Evolutionary conservation across 2,329 filamentous ascomycete genomes (phyloP).

Genomic region (Escovopsis sp.): DNA sequence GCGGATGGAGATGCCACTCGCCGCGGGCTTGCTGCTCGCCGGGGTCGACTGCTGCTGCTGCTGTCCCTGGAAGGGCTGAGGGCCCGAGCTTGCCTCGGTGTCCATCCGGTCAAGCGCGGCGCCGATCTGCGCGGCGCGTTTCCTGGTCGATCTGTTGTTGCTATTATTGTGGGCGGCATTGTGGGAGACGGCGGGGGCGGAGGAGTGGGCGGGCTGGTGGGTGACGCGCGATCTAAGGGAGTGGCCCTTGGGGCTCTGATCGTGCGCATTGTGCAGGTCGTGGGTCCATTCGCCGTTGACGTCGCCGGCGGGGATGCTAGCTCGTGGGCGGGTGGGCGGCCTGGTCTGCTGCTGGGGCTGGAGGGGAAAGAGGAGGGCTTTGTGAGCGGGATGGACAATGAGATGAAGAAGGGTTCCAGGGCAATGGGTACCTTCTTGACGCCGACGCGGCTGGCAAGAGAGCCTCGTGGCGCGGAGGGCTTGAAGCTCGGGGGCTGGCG

Average conservation of each 20-base stretch:
- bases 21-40: slow-evolving; percentile 8
- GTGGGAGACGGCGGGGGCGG: slow-evolving; percentile 19
- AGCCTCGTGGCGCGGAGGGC: slow-evolving; percentile 27
- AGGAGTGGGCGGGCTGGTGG: no score
- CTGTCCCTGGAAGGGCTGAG: slow-evolving; percentile 17
- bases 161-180: no score
- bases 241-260: slow-evolving; percentile 18
- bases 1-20: slow-evolving; percentile 48
- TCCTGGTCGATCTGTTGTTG: slow-evolving; percentile 3
- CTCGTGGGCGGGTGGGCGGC: slow-evolving; percentile 15
- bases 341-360: slow-evolving; percentile 10
- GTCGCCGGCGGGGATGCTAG: slow-evolving; percentile 30
- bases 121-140: slow-evolving; percentile 22
- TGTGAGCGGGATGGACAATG: background rate
- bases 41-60: slow-evolving; percentile 12
- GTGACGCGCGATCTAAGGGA: slow-evolving; percentile 34
- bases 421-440: slow-evolving; percentile 55
- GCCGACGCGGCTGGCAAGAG: slow-evolving; percentile 56
- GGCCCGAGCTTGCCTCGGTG: slow-evolving; percentile 8
- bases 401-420: background rate
- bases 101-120: slow-evolving; percentile 29
- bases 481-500: slow-evolving; percentile 33
- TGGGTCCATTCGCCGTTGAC: slow-evolving; percentile 58
- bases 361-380: background rate
- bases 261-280: slow-evolving; percentile 40